A percentile compares a stretch with the other conserved stretches of the same genome.
Evolutionary conservation across 495 filamentous ascomycete species (phyloP).

Genomic region (Lophiostoma macrostomum): DNA sequence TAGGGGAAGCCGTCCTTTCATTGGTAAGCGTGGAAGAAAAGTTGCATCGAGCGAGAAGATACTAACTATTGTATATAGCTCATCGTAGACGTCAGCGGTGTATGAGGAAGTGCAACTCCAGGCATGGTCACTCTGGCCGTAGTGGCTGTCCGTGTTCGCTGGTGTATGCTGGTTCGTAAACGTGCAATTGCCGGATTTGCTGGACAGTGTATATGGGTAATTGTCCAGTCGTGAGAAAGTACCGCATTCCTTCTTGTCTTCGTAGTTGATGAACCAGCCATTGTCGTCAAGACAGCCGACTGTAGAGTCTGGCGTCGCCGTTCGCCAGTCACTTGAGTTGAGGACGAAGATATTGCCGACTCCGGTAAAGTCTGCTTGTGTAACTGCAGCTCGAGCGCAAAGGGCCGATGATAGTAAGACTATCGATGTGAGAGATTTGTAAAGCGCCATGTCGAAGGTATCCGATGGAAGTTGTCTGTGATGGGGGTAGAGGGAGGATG

Average conservation of each 20-base stretch:
- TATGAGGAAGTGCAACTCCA: slow-evolving; percentile 17
- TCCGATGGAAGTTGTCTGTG: too few relatives aligned
- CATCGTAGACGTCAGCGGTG: slow-evolving; percentile 17
- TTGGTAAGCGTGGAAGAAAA: neutral
- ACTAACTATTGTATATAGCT: slow-evolving; percentile 24
- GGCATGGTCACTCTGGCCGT: slow-evolving; percentile 19
- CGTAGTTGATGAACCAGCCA: slow-evolving; percentile 6
- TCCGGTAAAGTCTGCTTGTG: slow-evolving; percentile 18
- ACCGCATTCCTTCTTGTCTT: slow-evolving; percentile 8
- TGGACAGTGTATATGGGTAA: slow-evolving; percentile 19
- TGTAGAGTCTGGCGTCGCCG: slow-evolving; percentile 1
- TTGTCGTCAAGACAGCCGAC: slow-evolving; percentile 20
- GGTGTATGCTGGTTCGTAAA: slow-evolving; percentile 15
- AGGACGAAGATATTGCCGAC: slow-evolving; percentile 21
- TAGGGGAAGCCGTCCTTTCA: slow-evolving; percentile 22
- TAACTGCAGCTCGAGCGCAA: slow-evolving; percentile 1
- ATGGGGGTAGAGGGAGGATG: neutral
- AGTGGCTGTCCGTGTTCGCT: slow-evolving; percentile 20
- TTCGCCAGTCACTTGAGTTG: slow-evolving; percentile 23
- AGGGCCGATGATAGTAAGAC: slow-evolving; percentile 5
- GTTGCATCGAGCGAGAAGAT: neutral
- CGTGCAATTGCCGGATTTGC: slow-evolving; percentile 20
- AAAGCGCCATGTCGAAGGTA: slow-evolving; percentile 13
- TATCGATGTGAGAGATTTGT: neutral
- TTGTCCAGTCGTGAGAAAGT: slow-evolving; percentile 4